phyloP scores from a whole-genome alignment of 345 rosid species.

The Eutrema yunnanense region DNA sequence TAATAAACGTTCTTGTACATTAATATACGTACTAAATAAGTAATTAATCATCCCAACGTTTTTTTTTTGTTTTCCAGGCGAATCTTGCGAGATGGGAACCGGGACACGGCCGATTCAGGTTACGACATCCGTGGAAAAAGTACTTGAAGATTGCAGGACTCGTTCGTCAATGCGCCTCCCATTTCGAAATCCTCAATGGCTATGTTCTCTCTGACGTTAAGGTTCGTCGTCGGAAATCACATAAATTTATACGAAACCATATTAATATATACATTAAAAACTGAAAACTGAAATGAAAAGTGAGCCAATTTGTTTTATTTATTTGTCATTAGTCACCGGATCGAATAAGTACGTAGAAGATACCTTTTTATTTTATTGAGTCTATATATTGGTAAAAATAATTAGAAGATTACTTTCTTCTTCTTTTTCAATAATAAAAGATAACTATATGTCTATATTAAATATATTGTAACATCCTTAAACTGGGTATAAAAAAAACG shows the following conservation, averaged over 20 bases:
- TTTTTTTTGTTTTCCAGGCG: slow-evolving; percentile 40
- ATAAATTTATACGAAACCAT: background rate
- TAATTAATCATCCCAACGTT: background rate
- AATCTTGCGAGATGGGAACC: slow-evolving; percentile 93
- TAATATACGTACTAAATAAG: background rate
- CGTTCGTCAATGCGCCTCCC: slow-evolving; percentile 71
- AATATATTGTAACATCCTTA: too few relatives aligned
- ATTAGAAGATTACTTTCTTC: background rate
- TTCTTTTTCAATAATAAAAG: too few relatives aligned
- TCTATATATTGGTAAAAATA: background rate
- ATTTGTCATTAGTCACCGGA: background rate
- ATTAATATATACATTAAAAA: background rate
- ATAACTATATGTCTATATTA: background rate
- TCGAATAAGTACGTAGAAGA: background rate
- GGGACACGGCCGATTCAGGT: slow-evolving; percentile 56
- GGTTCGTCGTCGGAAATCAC: slow-evolving; percentile 27
- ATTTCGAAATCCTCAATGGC: slow-evolving; percentile 56
- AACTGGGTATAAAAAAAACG: too few relatives aligned
- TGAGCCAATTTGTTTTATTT: background rate
- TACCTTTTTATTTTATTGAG: too few relatives aligned
- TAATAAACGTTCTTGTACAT: background rate
- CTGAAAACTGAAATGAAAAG: background rate
- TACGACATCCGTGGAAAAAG: slow-evolving; percentile 72
- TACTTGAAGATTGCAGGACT: slow-evolving; percentile 58
- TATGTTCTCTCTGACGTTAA: slow-evolving; percentile 39